phyloP scores from a whole-genome alignment of 2,329 filamentous ascomycete genomes.

The Talaromyces albobiverticillius region DNA sequence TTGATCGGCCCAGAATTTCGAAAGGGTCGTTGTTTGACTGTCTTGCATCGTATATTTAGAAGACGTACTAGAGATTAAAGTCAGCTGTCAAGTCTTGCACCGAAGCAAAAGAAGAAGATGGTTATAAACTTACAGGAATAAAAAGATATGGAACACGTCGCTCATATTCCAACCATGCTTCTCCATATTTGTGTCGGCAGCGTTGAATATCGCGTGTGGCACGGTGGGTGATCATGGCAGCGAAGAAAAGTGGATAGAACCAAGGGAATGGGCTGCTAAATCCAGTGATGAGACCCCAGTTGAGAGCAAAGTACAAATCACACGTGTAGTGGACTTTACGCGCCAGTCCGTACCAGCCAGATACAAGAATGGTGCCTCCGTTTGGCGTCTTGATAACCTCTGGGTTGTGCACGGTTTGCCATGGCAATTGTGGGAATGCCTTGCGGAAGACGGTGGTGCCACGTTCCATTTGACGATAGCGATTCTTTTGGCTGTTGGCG shows the following conservation, averaged over 20 bases:
- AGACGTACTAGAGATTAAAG: background rate
- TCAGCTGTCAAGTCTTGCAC: background rate
- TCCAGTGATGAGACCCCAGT: slow-evolving; percentile 78
- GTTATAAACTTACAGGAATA: slow-evolving; percentile 59
- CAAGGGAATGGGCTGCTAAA: slow-evolving; percentile 81
- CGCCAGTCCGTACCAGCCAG: slow-evolving; percentile 81
- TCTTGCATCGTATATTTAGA: background rate
- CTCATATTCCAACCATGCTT: slow-evolving; percentile 79
- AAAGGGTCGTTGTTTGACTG: too few relatives aligned
- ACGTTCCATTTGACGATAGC: slow-evolving; percentile 76
- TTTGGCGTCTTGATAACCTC: slow-evolving; percentile 70
- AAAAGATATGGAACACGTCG: slow-evolving; percentile 78
- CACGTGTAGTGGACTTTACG: slow-evolving; percentile 80
- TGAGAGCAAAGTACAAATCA: slow-evolving; percentile 72
- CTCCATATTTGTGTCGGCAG: slow-evolving; percentile 75
- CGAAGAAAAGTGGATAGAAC: slow-evolving; percentile 85
- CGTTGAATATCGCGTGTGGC: slow-evolving; percentile 71
- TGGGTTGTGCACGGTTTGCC: slow-evolving; percentile 78
- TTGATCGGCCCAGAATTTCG: background rate
- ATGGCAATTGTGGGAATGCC: slow-evolving; percentile 87
- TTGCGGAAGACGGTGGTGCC: slow-evolving; percentile 67
- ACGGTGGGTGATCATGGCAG: slow-evolving; percentile 75
- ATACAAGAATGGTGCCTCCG: slow-evolving; percentile 73
- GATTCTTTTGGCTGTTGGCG: slow-evolving; percentile 89
- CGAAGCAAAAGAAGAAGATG: background rate